These are phyloP conservation scores for Phytophthora megakarya DNA, from an alignment of 352 stramenopile genomes.

Conservation along the genomic window DNA sequence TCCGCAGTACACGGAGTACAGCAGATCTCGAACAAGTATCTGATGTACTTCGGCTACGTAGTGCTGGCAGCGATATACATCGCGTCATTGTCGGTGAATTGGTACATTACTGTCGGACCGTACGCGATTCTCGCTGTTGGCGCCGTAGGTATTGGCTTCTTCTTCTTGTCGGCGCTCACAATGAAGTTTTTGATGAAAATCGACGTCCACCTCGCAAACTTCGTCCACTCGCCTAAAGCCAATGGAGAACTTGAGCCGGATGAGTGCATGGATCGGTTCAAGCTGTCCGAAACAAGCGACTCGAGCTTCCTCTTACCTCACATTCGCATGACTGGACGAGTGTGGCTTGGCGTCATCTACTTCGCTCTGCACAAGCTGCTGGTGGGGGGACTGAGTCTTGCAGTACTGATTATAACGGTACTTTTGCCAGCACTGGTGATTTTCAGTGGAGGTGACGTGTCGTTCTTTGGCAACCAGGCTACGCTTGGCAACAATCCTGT, in stretches of 20 bases:
- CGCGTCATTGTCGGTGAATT: slow-evolving; percentile 7
- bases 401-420: slow-evolving; percentile 5
- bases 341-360: slow-evolving; percentile 9
- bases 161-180: neutral
- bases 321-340: slow-evolving; percentile 4
- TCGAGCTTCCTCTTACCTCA: slow-evolving; percentile 6
- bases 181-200: slow-evolving; percentile 12
- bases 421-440: slow-evolving; percentile 1
- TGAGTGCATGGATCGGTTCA: slow-evolving; percentile 10
- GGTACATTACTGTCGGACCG: slow-evolving; percentile 4
- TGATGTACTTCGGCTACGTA: slow-evolving; percentile 5
- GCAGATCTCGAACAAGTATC: neutral
- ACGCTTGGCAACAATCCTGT: slow-evolving; percentile 7
- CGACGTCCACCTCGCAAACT: slow-evolving; percentile 11
- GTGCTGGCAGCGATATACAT: slow-evolving; percentile 12
- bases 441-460: neutral
- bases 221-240: neutral
- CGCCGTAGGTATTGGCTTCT: slow-evolving; percentile 7
- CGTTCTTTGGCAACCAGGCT: neutral
- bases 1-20: neutral
- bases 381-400: neutral
- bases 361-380: slow-evolving; percentile 7
- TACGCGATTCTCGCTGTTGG: slow-evolving; percentile 7
- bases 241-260: slow-evolving; percentile 3
- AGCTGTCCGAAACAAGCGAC: slow-evolving; percentile 9